Base-by-base conservation (phyloP, 139 green algal species). In the Chlamydomonas urium region DNA sequence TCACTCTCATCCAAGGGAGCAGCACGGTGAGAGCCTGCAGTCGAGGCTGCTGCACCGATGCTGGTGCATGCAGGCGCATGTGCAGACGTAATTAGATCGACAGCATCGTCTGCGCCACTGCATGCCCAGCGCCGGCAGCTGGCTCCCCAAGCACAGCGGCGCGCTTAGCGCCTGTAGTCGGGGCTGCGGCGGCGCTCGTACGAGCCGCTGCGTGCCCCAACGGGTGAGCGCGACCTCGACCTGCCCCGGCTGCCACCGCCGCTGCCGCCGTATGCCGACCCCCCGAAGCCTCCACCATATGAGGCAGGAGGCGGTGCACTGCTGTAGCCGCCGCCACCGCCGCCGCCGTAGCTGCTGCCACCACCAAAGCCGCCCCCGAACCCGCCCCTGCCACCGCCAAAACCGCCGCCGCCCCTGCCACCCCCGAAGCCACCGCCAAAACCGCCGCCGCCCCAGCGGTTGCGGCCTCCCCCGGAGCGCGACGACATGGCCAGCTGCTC, bases 401-500 rank as follows among this genome's bases (percentile, higher is more conserved):
- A 57, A 47, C 79, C 74, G 4, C 61, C 63, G 23, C 78, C 72
- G 37, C 76, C 71, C 28, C 34, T 60, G 14, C 78, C 74, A 37
- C 76, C 76, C 14, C 76, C 74, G 28, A 65, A 53, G 47, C 76
- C 79, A 2, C 60, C 61, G 56, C 78, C 59, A 32, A 67, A 69
- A 24, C 77, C 79, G 33, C 73, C 76, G 45, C 75, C 79, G 6
- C 75, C 71, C 66, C 71, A 87, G 38, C 81, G 73, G 37, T 68
- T 83, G 21, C 65, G 34, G 32, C 76, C 74, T 34, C 81, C 79
- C 33, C 80, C 75, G 31, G 67, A 65, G 6, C 78, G 66, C 19
- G 69, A 75, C 33, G 37, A 70, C 48, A 56, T 61, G 3, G 67
- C 74, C 76, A 92, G 75, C 69, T 79, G 57, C 47, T 81, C 79